Base-by-base conservation (phyloP, 192 early-diverging fungal species). In the Coemansia sp. region DNA sequence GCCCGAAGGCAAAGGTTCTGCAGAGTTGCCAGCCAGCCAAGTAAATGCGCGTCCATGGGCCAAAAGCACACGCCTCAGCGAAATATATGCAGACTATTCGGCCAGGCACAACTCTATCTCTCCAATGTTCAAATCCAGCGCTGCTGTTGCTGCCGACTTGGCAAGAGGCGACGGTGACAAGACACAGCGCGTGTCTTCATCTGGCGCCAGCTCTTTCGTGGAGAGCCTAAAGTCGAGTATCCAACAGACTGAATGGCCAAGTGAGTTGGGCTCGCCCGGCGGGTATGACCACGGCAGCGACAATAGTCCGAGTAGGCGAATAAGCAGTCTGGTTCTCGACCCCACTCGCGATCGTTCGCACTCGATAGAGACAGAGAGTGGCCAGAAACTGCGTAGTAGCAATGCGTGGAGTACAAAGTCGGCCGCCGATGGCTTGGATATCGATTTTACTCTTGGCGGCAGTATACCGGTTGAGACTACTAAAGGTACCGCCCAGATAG, bases 51-150 rank as follows among this genome's bases (percentile, higher is more conserved):
- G 75, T 16, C 81, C 72, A 2, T 83, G 81, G 81, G 75, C 66
- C 36, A 84, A 84, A 46, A 84, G 82, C 70, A 84, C 82, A 23
- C 72, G 82, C 7, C 64, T 84, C 41, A 84, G 82, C 77, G 82
- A 84, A 38, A 84, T 84, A 48, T 84, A 84, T 39, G 82, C 76
- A 11, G 76, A 84, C 73, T 84, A 84, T 55, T 79, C 82, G 16
- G 82, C 76, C 41, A 63, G 81, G n/a, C 81, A 83, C 66, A 83
- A 83, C 62, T 76, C 73, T 6, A 68, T 73, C 6, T 53, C 63
- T 26, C 72, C 81, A 20, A 75, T 77, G 75, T 77, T 77, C 49
- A 77, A 73, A 64, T 55, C 61, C 58, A 60, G 34, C 56, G 23
- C 58, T 24, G 57, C 56, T 15, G 26, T 33, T 9, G n/a, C 58